A percentile compares a stretch with the other conserved stretches of the same genome.
phyloP scores from a whole-genome alignment of 805 yeast genomes.

The Starmerella floricola region DNA sequence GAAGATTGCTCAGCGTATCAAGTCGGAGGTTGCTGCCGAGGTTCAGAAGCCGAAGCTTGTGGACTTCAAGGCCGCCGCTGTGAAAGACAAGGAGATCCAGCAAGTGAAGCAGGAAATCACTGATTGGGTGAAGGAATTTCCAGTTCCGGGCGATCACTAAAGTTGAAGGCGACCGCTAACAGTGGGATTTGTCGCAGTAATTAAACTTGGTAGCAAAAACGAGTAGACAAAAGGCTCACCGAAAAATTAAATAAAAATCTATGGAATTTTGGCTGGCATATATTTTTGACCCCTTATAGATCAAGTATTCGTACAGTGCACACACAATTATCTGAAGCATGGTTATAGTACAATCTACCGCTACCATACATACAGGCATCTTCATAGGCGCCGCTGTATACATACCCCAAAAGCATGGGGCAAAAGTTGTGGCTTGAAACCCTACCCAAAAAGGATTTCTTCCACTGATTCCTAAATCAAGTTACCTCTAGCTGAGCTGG shows the following conservation, averaged over 20 bases:
- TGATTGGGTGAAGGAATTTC: constrained; percentile 60
- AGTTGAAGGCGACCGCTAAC: not conserved
- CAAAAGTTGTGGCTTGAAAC: not conserved
- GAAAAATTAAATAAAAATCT: not conserved
- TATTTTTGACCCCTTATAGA: too few relatives aligned
- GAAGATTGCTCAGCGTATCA: constrained; percentile 49
- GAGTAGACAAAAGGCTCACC: not conserved
- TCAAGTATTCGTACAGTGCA: too few relatives aligned
- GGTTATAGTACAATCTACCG: too few relatives aligned
- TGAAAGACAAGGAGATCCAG: constrained; percentile 43
- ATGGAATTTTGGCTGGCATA: too few relatives aligned
- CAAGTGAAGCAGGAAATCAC: constrained; percentile 53
- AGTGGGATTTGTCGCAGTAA: too few relatives aligned
- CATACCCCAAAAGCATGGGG: too few relatives aligned
- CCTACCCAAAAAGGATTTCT: not conserved
- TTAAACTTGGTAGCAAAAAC: not conserved
- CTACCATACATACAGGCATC: too few relatives aligned
- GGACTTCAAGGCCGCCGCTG: constrained; percentile 60
- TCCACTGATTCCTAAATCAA: not conserved
- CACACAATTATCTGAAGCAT: too few relatives aligned
- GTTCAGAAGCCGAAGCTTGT: constrained; percentile 45
- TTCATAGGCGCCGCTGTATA: too few relatives aligned
- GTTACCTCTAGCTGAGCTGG: too few relatives aligned
- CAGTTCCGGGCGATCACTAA: constrained; percentile 47
- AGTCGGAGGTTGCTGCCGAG: constrained; percentile 53